Evolutionary conservation across 1,284 basidiomycete species (phyloP).

Genomic region (Stereum hirsutum): DNA sequence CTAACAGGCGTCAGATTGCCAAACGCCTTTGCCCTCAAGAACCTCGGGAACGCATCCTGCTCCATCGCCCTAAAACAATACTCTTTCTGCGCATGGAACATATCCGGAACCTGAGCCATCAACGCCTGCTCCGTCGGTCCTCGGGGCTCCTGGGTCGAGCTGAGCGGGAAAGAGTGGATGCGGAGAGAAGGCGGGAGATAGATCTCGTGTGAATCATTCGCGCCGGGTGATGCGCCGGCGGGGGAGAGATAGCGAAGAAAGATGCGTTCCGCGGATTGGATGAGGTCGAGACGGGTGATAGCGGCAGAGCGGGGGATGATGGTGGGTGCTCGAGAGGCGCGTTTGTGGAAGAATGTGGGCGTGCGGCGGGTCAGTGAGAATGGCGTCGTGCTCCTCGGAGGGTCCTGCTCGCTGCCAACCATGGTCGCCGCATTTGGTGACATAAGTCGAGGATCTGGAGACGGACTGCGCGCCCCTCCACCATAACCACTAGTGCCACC

Average conservation of each 20-base stretch:
- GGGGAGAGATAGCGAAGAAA: slow-evolving; percentile 84
- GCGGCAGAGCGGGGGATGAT: slow-evolving; percentile 86
- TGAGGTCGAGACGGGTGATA: slow-evolving; percentile 42
- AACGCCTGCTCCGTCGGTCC: slow-evolving; percentile 62
- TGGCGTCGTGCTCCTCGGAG: slow-evolving; percentile 64
- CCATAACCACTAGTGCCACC: slow-evolving; percentile 37
- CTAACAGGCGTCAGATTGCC: slow-evolving; percentile 92
- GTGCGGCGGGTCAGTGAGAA: slow-evolving; percentile 69
- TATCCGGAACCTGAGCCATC: slow-evolving; percentile 89
- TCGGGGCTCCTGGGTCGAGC: slow-evolving; percentile 61
- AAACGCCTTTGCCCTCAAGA: slow-evolving; percentile 93
- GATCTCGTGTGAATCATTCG: slow-evolving; percentile 83
- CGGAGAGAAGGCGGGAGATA: slow-evolving; percentile 86
- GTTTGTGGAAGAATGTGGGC: slow-evolving; percentile 62
- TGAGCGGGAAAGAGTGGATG: slow-evolving; percentile 72
- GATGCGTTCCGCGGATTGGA: slow-evolving; percentile 87
- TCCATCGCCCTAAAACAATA: slow-evolving; percentile 97
- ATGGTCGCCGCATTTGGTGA: slow-evolving; percentile 37
- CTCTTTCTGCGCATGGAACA: slow-evolving; percentile 96
- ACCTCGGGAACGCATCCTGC: slow-evolving; percentile 94
- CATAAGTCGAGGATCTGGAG: slow-evolving; percentile 27
- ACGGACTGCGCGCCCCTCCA: slow-evolving; percentile 44
- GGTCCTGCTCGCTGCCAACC: slow-evolving; percentile 29
- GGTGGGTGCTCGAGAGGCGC: slow-evolving; percentile 76
- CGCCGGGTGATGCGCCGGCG: slow-evolving; percentile 14